These are phyloP conservation scores for Beta lomatogona DNA, from an alignment of 179 eudicot genomes.

Conservation along the genomic window DNA sequence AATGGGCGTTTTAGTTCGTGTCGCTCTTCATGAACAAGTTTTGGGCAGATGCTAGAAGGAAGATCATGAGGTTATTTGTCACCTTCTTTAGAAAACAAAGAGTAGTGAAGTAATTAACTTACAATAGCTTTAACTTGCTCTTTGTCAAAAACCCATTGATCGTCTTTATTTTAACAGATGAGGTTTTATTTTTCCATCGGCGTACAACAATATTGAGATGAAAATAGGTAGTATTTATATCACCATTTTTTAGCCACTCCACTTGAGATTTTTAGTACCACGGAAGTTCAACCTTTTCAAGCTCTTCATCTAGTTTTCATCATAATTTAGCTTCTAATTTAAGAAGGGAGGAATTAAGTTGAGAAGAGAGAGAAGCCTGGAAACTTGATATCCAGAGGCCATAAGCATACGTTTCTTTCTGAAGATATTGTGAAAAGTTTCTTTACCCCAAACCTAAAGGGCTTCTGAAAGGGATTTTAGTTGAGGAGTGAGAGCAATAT, in stretches of 20 bases:
- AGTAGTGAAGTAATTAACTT: not conserved
- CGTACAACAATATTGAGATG: not conserved
- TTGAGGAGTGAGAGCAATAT: no score
- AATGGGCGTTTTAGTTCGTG: not conserved
- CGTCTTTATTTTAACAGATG: not conserved
- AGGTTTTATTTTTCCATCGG: not conserved
- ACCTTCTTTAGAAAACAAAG: not conserved
- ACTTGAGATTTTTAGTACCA: not conserved
- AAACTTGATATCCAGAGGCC: not conserved
- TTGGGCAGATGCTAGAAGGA: not conserved
- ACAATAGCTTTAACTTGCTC: not conserved
- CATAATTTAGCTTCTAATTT: not conserved
- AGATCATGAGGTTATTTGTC: not conserved
- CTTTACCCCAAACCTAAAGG: not conserved
- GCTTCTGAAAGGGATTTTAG: no score
- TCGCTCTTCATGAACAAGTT: not conserved
- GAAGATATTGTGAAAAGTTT: no score
- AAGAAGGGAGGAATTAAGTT: not conserved
- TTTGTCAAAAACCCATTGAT: not conserved
- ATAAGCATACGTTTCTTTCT: not conserved
- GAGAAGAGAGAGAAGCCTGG: not conserved
- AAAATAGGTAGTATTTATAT: not conserved
- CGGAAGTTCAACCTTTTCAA: not conserved
- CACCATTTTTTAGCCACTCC: not conserved
- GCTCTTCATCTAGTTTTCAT: not conserved